These are phyloP conservation scores for Kwoniella shivajii DNA, from an alignment of 1,284 basidiomycete genomes.

Conservation along the genomic window DNA sequence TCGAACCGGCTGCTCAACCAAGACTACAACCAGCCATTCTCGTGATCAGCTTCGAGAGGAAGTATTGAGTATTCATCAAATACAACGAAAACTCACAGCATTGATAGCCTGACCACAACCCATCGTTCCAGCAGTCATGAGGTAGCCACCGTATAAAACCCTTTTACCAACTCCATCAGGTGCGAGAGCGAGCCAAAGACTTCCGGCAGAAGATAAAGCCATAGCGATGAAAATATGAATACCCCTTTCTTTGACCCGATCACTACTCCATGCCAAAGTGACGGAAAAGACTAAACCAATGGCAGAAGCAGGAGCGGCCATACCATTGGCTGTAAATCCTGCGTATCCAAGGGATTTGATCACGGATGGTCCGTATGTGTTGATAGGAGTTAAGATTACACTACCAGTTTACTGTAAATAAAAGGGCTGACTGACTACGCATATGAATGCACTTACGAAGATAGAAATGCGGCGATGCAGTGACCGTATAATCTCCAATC, in stretches of 20 bases:
- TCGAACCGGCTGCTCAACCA: slow-evolving; percentile 26
- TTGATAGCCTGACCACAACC: slow-evolving; percentile 29
- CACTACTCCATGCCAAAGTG: slow-evolving; percentile 17
- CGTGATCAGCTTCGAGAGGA: neutral
- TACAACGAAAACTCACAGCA: slow-evolving; percentile 15
- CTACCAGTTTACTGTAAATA: slow-evolving; percentile 5
- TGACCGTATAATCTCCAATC: slow-evolving; percentile 27
- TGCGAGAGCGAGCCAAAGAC: slow-evolving; percentile 89
- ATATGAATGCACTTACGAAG: slow-evolving; percentile 17
- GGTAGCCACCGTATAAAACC: slow-evolving; percentile 25
- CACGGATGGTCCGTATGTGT: slow-evolving; percentile 25
- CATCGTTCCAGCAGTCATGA: slow-evolving; percentile 28
- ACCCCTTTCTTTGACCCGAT: slow-evolving; percentile 17
- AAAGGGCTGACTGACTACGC: neutral
- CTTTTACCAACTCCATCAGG: slow-evolving; percentile 65
- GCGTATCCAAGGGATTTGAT: slow-evolving; percentile 24
- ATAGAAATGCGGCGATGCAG: slow-evolving; percentile 22
- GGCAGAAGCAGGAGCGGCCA: slow-evolving; percentile 26
- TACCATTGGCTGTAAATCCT: slow-evolving; percentile 27
- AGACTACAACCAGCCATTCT: slow-evolving; percentile 8
- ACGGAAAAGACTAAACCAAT: slow-evolving; percentile 26
- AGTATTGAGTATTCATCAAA: neutral
- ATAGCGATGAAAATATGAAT: slow-evolving; percentile 24
- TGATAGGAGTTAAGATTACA: slow-evolving; percentile 25
- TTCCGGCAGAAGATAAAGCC: slow-evolving; percentile 56